Evolutionary conservation across 1,139 yeast genomes (phyloP).

Genomic region (Protomyces pachydermus): DNA sequence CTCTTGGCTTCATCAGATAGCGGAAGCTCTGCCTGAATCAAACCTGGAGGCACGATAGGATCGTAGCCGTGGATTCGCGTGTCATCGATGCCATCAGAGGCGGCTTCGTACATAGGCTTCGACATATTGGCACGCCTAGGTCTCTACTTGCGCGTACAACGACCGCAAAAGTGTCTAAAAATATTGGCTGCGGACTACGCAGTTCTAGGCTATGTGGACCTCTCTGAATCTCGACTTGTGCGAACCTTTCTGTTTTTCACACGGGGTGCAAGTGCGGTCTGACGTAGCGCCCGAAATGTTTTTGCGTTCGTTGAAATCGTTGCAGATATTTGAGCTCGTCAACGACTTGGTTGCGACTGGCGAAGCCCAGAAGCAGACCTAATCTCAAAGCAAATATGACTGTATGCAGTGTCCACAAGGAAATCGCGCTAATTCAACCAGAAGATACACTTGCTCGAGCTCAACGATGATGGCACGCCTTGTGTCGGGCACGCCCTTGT

Average conservation of each 20-base stretch:
- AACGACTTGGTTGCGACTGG: background rate
- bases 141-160: no score
- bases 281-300: no score
- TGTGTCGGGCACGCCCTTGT: slow-evolving; percentile 13
- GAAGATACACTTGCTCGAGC: slow-evolving; percentile 1
- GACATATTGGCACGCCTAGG: background rate
- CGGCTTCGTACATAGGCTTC: slow-evolving; percentile 35
- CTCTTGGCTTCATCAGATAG: slow-evolving; percentile 57
- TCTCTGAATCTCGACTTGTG: no score
- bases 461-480: slow-evolving; percentile 20
- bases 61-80: slow-evolving; percentile 70
- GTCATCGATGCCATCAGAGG: slow-evolving; percentile 47
- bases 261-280: no score
- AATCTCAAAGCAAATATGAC: no score
- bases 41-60: slow-evolving; percentile 93
- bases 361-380: no score
- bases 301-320: background rate
- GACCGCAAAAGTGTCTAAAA: no score
- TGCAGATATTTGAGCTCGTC: background rate
- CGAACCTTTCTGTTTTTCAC: no score
- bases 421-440: background rate
- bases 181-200: no score
- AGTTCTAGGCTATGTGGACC: no score
- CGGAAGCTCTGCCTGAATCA: slow-evolving; percentile 84
- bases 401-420: no score